phyloP scores from a whole-genome alignment of 2,329 filamentous ascomycete genomes.

The Waltergamsia citrina region DNA sequence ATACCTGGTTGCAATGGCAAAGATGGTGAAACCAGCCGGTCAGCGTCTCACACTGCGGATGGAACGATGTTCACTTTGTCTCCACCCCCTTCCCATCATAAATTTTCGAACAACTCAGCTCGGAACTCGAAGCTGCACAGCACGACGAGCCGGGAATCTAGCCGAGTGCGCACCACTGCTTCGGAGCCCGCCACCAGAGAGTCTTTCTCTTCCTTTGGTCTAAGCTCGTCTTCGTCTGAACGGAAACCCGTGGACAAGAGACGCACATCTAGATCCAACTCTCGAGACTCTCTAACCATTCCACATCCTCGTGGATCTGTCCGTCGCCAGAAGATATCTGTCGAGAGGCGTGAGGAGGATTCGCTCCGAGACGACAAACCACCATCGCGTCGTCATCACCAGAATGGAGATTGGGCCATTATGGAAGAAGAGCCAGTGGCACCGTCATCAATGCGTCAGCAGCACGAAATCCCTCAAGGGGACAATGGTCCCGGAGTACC shows the following conservation, averaged over 20 bases:
- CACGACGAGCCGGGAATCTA: constrained; percentile 7
- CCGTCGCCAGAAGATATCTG: background rate
- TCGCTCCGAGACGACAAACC: background rate
- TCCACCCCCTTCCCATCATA: constrained; percentile 3
- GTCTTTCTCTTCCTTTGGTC: constrained; percentile 21
- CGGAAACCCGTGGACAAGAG: background rate
- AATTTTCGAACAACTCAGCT: background rate
- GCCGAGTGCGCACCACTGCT: background rate
- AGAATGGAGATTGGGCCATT: background rate
- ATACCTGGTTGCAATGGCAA: background rate
- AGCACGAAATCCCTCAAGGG: constrained; percentile 3
- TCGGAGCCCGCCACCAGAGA: constrained; percentile 13
- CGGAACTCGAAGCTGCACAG: background rate
- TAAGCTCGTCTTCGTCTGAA: background rate
- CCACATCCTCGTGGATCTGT: background rate
- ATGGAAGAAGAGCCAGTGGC: background rate
- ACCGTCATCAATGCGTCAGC: background rate
- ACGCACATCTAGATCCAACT: background rate
- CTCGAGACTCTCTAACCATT: background rate
- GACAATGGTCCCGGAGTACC: constrained; percentile 18
- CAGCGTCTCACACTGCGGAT: constrained; percentile 1
- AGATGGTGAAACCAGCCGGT: background rate
- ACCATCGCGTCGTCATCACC: background rate
- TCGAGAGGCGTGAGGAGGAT: background rate
- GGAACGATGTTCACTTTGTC: constrained; percentile 2